Base-by-base conservation (phyloP, 2,329 filamentous ascomycete species). In the Helotiales sp. region DNA sequence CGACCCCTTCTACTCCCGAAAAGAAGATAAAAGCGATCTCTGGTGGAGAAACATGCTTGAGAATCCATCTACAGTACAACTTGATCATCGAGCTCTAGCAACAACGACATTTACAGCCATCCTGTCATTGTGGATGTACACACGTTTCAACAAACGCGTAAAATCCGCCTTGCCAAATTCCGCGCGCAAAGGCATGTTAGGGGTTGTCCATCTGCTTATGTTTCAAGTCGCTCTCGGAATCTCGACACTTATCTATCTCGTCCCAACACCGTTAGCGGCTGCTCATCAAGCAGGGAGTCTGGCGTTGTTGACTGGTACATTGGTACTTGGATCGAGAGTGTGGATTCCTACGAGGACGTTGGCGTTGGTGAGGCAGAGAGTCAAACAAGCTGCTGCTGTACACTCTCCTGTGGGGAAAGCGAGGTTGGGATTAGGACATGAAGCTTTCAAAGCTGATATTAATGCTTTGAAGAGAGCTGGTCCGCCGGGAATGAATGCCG, bases 11-110 rank as follows among this genome's bases (percentile, higher is more conserved):
- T 97, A 97, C 81, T 88, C 86, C 57, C 89, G 92, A 68, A 84
- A 82, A 57, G 80, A 87, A 38, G 91, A 96, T 71, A 79, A 83
- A 40, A 87, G 86, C 12, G 96, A 99, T 70, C 79, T 98, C 17
- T 92, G 89, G 86, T 99, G 95, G 95, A 87, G 95, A 70, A 99
- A 99, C 76, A 89, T 96, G 81, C 87, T 98, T 31, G 95, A 98
- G 79, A 99, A 99, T 77, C 96, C 95, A 3, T 93, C 90, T 15
- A 84, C 96, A 25, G 96, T 98, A 2, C 96, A 99, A 77, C 84
- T 99, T 44, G 91, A 99, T 75, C 95, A 99, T 78, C 88, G 96
- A 44, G 90, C 96, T 66, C 81, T 98, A 33, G 96, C 95, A 58
- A 91, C 88, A 47, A 92, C 91, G 15, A 96, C 93, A 1, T 96